phyloP scores from a whole-genome alignment of 129 eudicot species.

The Cynara cardunculus region DNA sequence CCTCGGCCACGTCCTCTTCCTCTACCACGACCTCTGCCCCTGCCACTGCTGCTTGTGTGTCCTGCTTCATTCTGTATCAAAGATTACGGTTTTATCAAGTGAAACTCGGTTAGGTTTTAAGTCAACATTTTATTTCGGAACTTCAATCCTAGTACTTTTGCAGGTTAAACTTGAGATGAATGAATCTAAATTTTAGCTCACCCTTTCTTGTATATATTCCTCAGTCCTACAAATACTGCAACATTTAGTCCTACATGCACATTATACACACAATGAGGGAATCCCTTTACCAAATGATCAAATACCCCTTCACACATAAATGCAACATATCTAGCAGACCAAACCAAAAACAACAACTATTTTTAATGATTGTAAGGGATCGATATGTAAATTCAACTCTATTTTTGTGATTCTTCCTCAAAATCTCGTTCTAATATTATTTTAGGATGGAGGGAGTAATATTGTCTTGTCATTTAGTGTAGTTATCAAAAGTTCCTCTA shows the following conservation, averaged over 20 bases:
- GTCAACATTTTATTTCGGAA: neutral
- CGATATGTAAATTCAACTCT: neutral
- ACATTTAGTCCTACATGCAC: neutral
- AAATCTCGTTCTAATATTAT: neutral
- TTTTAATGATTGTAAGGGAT: neutral
- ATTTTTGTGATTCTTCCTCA: neutral
- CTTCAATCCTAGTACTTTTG: neutral
- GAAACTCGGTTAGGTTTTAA: neutral
- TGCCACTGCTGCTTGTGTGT: slow-evolving; percentile 50
- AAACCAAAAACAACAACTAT: neutral
- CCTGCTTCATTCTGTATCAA: slow-evolving; percentile 47
- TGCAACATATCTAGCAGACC: neutral
- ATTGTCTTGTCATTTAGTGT: neutral
- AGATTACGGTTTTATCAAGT: neutral
- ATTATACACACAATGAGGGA: neutral
- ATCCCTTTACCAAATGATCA: neutral
- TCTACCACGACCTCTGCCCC: slow-evolving; percentile 77
- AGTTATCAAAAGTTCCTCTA: neutral
- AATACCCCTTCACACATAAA: neutral
- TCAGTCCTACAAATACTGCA: neutral
- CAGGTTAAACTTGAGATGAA: neutral
- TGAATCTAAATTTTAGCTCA: neutral
- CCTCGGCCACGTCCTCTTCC: slow-evolving; percentile 79
- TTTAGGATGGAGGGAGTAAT: neutral
- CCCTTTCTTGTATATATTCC: neutral